A percentile compares a stretch with the other conserved stretches of the same genome.
Conservation (phyloP, 805 yeast species). For the Yamadazyma insecticola region DNA sequence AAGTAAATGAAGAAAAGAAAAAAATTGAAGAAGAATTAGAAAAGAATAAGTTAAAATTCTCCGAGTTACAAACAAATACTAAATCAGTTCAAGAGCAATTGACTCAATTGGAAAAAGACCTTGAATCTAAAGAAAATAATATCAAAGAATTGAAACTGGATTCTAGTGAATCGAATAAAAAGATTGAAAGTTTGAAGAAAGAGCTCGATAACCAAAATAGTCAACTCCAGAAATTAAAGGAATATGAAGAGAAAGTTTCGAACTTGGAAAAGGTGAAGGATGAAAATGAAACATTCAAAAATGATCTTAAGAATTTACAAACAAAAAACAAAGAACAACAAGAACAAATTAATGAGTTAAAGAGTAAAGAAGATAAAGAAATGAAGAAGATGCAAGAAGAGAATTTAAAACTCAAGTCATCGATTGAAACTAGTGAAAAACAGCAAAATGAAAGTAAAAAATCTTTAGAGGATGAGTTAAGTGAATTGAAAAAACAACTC, state of each 20-base stretch:
- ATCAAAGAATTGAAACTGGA: no score
- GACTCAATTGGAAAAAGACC: no score
- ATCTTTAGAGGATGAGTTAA: neutral
- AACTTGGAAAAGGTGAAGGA: constrained; percentile 2
- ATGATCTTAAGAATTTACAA: neutral
- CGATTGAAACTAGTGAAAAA: neutral
- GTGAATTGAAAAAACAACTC: neutral
- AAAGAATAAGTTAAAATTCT: neutral
- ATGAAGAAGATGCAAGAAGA: neutral
- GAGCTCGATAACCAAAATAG: no score
- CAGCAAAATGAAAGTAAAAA: neutral
- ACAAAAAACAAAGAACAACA: neutral
- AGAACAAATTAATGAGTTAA: neutral
- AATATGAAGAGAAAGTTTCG: constrained; percentile 5
- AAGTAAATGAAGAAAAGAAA: neutral
- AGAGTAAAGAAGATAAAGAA: neutral
- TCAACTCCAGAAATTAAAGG: no score
- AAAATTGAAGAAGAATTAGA: constrained; percentile 1
- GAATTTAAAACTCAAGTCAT: neutral
- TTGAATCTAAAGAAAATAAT: no score
- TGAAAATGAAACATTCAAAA: neutral
- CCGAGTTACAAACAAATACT: no score
- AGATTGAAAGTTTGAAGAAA: no score
- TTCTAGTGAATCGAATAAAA: no score
- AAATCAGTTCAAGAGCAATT: no score